Conservation (phyloP, 129 eudicot genomes). For the Dittrichia graveolens region DNA sequence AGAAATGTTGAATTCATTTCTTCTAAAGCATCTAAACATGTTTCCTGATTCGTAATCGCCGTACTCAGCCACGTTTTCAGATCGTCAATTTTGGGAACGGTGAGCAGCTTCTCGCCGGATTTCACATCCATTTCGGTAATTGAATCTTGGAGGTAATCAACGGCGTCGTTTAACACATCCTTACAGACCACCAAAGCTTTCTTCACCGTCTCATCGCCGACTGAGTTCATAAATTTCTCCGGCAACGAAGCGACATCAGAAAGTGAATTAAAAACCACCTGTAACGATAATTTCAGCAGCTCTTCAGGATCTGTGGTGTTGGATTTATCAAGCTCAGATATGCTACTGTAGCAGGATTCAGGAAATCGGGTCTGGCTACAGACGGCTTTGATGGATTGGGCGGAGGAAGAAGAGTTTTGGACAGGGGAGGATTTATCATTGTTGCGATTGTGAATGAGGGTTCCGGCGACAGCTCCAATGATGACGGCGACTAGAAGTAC, state of each 20-base stretch:
- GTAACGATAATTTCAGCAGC: conserved; percentile 54
- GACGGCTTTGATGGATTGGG: conserved; percentile 55
- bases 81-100: conserved; percentile 33
- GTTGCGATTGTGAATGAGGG: conserved; percentile 46
- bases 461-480: conserved; percentile 63
- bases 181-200: conserved; percentile 52
- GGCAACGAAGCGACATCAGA: conserved; percentile 34
- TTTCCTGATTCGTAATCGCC: conserved; percentile 67
- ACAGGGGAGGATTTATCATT: neutral
- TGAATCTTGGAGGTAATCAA: conserved; percentile 53
- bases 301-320: conserved; percentile 58
- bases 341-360: conserved; percentile 56
- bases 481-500: conserved; percentile 50
- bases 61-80: conserved; percentile 76
- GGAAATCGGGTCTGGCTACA: conserved; percentile 65
- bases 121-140: conserved; percentile 38
- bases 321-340: conserved; percentile 37
- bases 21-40: conserved; percentile 63
- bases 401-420: conserved; percentile 25
- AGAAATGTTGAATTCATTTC: conserved; percentile 48
- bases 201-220: conserved; percentile 19
- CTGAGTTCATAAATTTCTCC: neutral
- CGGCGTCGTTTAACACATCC: conserved; percentile 57
- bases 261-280: conserved; percentile 40
- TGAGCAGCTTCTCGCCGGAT: conserved; percentile 28